Conservation (phyloP, 139 green algal species). For the Coelastrella sp. region DNA sequence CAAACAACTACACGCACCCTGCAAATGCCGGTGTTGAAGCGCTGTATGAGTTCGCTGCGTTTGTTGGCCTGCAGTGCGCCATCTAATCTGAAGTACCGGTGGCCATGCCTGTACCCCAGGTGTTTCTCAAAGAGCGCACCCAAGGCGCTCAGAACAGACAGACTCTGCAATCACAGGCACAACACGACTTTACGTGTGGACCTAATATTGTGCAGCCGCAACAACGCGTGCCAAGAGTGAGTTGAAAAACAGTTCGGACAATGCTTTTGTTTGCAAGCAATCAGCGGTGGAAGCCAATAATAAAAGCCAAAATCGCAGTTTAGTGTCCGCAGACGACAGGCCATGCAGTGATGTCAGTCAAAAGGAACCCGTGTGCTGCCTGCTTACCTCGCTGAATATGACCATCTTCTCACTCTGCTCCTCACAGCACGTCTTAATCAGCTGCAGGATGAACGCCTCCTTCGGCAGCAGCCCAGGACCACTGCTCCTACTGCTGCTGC, state of each 20-base stretch:
- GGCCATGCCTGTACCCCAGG: background rate
- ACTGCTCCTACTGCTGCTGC: background rate
- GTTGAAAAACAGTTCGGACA: too few species aligned
- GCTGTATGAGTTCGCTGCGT: background rate
- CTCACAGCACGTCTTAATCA: constrained; percentile 16
- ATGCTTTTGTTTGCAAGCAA: background rate
- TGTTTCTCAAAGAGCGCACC: background rate
- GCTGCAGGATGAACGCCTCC: constrained; percentile 13
- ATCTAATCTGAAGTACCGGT: background rate
- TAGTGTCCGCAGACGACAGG: too few species aligned
- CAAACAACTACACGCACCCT: too few species aligned
- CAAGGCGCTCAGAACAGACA: background rate
- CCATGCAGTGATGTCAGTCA: too few species aligned
- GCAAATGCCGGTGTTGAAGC: background rate
- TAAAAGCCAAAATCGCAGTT: background rate
- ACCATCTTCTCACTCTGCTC: constrained; percentile 28
- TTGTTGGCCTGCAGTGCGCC: background rate
- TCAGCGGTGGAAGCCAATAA: background rate
- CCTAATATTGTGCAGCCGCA: too few species aligned
- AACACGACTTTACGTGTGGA: too few species aligned
- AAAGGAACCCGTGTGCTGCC: background rate
- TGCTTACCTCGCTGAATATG: constrained; percentile 32
- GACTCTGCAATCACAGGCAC: background rate
- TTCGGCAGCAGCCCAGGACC: constrained; percentile 6
- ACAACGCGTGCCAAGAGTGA: too few species aligned